phyloP scores from a whole-genome alignment of 306 rosid genomes.

The Oxytropis ochrocephala region DNA sequence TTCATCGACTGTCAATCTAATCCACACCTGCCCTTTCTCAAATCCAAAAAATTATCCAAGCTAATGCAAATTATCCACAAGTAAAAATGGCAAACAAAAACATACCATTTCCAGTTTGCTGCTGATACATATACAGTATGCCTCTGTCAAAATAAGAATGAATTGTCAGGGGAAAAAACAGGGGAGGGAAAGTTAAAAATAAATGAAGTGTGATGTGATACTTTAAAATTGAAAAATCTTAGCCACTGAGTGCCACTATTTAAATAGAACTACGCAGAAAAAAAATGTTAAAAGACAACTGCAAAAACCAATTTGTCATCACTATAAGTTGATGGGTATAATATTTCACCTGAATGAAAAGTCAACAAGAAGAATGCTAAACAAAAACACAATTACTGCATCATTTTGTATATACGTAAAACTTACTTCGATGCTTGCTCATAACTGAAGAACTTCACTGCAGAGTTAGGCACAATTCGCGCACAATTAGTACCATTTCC shows the following conservation, averaged over 20 bases:
- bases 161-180: conserved; percentile 21
- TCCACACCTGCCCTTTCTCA: neutral
- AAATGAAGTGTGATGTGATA: neutral
- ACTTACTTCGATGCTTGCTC: conserved; percentile 94
- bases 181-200: neutral
- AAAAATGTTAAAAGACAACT: neutral
- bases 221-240: conserved; percentile 1
- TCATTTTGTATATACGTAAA: conserved; percentile 6
- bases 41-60: neutral
- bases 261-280: neutral
- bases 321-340: neutral
- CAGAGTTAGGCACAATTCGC: conserved; percentile 93
- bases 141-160: conserved; percentile 52
- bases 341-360: neutral
- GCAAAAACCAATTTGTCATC: conserved; percentile 4
- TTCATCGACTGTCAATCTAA: neutral
- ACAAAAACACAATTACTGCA: neutral
- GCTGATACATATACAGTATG: conserved; percentile 60
- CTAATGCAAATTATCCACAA: neutral
- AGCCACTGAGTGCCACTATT: neutral
- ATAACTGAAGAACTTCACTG: conserved; percentile 97
- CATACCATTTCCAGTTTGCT: conserved; percentile 85
- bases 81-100: conserved; percentile 6
- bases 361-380: neutral
- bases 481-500: conserved; percentile 99